Evolutionary conservation across 176 grass and related monocot genomes (phyloP).

Genomic region (Cenchrus americanus): DNA sequence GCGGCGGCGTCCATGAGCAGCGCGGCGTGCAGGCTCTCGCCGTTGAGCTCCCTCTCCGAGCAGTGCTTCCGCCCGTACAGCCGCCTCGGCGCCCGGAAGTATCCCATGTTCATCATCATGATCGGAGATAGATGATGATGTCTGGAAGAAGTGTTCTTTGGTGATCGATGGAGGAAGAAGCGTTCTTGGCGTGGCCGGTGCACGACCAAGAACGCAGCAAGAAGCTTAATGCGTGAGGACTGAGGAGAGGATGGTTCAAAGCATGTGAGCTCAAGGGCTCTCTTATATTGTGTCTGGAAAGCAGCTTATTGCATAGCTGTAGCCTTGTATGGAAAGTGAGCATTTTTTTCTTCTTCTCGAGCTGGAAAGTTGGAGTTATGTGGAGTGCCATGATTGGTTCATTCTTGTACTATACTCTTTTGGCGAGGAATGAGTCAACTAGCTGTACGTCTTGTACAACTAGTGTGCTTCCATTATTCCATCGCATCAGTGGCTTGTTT

Average conservation of each 20-base stretch:
- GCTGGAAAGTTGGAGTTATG: neutral
- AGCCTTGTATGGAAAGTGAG: conserved; percentile 10
- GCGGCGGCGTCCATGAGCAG: neutral
- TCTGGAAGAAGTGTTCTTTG: neutral
- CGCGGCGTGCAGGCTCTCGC: neutral
- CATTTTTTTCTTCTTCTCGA: neutral
- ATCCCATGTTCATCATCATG: conserved; percentile 6
- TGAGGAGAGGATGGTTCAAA: neutral
- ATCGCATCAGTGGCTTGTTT: neutral
- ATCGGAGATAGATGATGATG: neutral
- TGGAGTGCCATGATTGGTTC: neutral
- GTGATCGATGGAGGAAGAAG: neutral
- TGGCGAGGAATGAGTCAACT: neutral
- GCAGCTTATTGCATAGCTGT: neutral
- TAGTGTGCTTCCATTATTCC: neutral
- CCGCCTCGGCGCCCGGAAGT: conserved; percentile 6
- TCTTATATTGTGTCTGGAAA: neutral
- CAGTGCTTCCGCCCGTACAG: neutral
- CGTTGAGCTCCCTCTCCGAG: neutral
- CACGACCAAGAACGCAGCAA: neutral
- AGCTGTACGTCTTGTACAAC: neutral
- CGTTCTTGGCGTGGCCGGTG: neutral
- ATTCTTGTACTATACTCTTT: neutral
- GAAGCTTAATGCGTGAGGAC: neutral
- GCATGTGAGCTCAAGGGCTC: neutral